Evolutionary conservation across 768 basidiomycete genomes (phyloP).

Genomic region (Amanita molliuscula): DNA sequence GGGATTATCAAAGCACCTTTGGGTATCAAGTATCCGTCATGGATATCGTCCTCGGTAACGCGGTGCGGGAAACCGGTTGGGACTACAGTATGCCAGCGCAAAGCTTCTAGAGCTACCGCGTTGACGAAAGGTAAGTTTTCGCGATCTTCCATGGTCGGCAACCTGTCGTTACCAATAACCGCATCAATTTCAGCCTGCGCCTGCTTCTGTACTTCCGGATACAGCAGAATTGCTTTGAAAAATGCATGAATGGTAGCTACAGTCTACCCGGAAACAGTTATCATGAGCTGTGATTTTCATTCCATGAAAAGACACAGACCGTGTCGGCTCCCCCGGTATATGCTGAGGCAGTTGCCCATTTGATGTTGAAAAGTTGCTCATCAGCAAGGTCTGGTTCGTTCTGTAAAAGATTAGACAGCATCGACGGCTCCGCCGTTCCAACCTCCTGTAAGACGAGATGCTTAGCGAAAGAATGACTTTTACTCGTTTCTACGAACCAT

Average conservation of each 20-base stretch:
- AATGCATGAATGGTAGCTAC: conserved; percentile 27
- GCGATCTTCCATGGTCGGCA: conserved; percentile 29
- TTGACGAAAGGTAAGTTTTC: conserved; percentile 30
- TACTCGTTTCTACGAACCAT: conserved; percentile 15
- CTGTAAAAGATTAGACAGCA: conserved; percentile 22
- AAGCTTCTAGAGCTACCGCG: conserved; percentile 26
- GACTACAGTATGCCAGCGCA: conserved; percentile 23
- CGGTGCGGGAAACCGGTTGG: conserved; percentile 30
- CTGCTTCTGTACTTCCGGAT: conserved; percentile 26
- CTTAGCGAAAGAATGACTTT: not conserved
- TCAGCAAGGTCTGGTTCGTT: conserved; percentile 15
- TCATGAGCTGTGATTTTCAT: not conserved
- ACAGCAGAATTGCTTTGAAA: conserved; percentile 27
- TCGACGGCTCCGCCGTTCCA: conserved; percentile 24
- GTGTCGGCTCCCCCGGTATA: conserved; percentile 36
- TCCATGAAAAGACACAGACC: conserved; percentile 2
- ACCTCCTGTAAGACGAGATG: conserved; percentile 10
- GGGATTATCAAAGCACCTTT: conserved; percentile 25
- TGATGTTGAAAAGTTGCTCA: conserved; percentile 27
- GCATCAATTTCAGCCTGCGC: conserved; percentile 33
- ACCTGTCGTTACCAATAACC: conserved; percentile 27
- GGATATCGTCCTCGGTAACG: conserved; percentile 30
- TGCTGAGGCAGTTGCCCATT: conserved; percentile 36
- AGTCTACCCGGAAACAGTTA: conserved; percentile 17
- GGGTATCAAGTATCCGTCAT: conserved; percentile 33